Evolutionary conservation across 1,284 basidiomycete genomes (phyloP).

Genomic region (Psilocybe mexicana): DNA sequence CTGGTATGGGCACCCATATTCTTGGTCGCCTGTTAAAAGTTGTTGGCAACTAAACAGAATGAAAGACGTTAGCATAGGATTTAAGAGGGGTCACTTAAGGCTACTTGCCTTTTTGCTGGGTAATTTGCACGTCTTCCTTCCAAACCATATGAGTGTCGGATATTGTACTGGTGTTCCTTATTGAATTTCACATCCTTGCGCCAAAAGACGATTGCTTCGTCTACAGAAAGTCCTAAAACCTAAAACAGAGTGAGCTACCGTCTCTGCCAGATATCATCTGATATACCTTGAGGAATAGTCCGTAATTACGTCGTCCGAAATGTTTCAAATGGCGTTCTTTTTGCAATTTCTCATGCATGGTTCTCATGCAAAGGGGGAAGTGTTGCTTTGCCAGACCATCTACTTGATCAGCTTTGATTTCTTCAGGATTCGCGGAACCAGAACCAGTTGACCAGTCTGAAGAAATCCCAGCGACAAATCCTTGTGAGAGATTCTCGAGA

Average conservation of each 20-base stretch:
- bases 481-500: slow-evolving; percentile 90
- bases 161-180: slow-evolving; percentile 98
- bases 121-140: slow-evolving; percentile 96
- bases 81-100: not conserved
- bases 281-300: slow-evolving; percentile 91
- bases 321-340: slow-evolving; percentile 91
- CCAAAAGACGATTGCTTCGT: slow-evolving; percentile 96
- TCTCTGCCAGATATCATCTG: not conserved
- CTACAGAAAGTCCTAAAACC: slow-evolving; percentile 92
- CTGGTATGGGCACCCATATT: slow-evolving; percentile 94
- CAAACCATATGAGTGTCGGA: slow-evolving; percentile 92
- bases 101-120: slow-evolving; percentile 79
- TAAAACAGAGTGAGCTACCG: slow-evolving; percentile 31
- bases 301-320: slow-evolving; percentile 90
- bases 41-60: slow-evolving; percentile 78
- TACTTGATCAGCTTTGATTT: slow-evolving; percentile 92
- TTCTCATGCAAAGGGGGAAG: slow-evolving; percentile 96
- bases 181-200: slow-evolving; percentile 96
- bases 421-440: slow-evolving; percentile 54
- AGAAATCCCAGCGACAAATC: slow-evolving; percentile 90
- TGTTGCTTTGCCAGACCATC: slow-evolving; percentile 87
- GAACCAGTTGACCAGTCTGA: slow-evolving; percentile 73
- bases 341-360: slow-evolving; percentile 80
- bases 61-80: slow-evolving; percentile 12
- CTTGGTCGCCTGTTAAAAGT: slow-evolving; percentile 82